A percentile compares a stretch with the other conserved stretches of the same genome.
Conservation (phyloP, 2,329 filamentous ascomycete species). For the Hirsutella minnesotensis region DNA sequence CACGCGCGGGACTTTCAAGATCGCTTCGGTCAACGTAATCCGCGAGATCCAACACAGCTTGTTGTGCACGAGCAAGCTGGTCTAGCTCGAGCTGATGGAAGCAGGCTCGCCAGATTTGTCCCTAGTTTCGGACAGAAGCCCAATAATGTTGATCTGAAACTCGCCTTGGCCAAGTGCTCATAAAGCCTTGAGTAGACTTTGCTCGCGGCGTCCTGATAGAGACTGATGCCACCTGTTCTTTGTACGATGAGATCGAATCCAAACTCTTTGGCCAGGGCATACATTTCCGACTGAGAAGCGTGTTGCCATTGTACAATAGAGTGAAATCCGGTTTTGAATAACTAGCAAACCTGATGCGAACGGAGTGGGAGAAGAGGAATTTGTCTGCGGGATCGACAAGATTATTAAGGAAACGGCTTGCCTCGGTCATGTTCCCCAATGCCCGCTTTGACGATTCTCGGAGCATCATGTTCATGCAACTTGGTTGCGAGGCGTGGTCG, state of each 20-base stretch:
- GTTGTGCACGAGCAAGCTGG: not conserved
- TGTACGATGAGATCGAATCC: not conserved
- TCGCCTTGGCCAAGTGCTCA: not conserved
- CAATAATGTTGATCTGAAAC: not conserved
- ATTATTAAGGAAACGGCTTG: no score
- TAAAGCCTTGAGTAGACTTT: not conserved
- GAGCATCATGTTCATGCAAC: no score
- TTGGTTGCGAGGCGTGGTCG: no score
- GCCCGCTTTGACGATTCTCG: no score
- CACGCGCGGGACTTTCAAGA: not conserved
- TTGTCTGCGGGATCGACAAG: no score
- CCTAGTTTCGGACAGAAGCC: no score
- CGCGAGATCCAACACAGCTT: not conserved
- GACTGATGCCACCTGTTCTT: not conserved
- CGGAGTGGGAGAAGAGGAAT: no score
- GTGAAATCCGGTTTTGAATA: no score
- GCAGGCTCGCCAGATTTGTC: not conserved
- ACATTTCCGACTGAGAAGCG: conserved; percentile 1
- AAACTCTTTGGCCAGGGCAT: not conserved
- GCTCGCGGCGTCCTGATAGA: not conserved
- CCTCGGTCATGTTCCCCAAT: no score
- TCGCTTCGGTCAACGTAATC: not conserved
- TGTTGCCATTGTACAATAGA: no score
- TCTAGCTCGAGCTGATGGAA: not conserved
- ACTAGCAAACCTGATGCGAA: no score